These are phyloP conservation scores for Coemansia sp. DNA, from an alignment of 192 early-diverging fungal species.

Conservation along the genomic window DNA sequence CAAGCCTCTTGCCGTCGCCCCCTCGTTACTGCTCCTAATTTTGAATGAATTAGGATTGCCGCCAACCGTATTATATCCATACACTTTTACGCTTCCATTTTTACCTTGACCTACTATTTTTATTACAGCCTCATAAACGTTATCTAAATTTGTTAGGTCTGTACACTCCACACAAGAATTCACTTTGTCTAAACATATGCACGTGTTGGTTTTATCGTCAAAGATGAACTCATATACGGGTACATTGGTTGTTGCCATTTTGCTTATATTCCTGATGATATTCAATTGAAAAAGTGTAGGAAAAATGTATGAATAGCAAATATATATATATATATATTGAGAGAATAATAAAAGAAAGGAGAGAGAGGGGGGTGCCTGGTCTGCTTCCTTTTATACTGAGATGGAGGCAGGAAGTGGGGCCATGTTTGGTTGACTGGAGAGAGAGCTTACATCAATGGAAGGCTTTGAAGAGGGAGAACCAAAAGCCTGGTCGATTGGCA, in stretches of 20 bases:
- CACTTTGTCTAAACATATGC: background rate
- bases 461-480: background rate
- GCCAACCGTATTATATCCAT: background rate
- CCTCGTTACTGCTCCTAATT: background rate
- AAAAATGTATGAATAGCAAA: background rate
- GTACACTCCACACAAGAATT: background rate
- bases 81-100: background rate
- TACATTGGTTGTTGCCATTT: background rate
- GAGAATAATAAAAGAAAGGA: background rate
- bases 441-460: no score
- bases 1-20: background rate
- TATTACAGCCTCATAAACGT: background rate
- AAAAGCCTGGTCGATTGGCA: background rate
- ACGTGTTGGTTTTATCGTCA: background rate
- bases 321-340: no score
- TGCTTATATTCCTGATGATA: background rate
- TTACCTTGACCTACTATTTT: background rate
- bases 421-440: background rate
- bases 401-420: background rate
- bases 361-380: background rate
- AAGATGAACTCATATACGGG: background rate
- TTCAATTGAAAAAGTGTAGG: background rate
- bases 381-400: background rate
- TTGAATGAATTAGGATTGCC: background rate
- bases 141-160: background rate